Percentiles rank a stretch among this genome's conserved stretches.
Evolutionary conservation across 2,329 filamentous ascomycete genomes (phyloP).

Genomic region (Sarocladium brachiariae): DNA sequence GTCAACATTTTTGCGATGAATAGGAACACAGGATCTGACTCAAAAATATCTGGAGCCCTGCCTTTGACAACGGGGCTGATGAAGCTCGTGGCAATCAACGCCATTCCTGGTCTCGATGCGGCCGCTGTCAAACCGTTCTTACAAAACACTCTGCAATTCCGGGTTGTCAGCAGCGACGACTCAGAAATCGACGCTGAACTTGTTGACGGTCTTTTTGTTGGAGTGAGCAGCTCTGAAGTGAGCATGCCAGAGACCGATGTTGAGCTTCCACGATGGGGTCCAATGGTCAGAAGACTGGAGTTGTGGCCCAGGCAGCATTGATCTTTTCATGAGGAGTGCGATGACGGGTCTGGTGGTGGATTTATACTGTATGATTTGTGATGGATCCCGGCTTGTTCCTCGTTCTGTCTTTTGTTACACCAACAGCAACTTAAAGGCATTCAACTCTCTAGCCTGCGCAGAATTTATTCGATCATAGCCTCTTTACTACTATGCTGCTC

Average conservation of each 20-base stretch:
- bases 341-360: not conserved
- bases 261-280: constrained; percentile 23
- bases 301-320: constrained; percentile 16
- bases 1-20: constrained; percentile 48
- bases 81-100: constrained; percentile 30
- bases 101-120: constrained; percentile 30
- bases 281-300: constrained; percentile 16
- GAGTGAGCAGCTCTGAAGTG: constrained; percentile 24
- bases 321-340: not conserved
- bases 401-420: not conserved
- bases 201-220: constrained; percentile 24
- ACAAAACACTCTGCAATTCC: constrained; percentile 27
- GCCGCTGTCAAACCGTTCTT: constrained; percentile 35
- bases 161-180: constrained; percentile 21
- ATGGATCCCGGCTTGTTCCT: not conserved
- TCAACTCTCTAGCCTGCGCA: too few species aligned
- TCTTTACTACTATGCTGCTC: too few species aligned
- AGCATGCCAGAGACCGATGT: constrained; percentile 17
- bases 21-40: constrained; percentile 23
- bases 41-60: constrained; percentile 40
- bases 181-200: constrained; percentile 17
- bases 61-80: constrained; percentile 45
- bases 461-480: too few species aligned
- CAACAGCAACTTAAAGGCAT: not conserved
- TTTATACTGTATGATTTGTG: not conserved